Evolutionary conservation across 257 asterid genomes (phyloP).

Genomic region (Parsonsia alboflavescens): DNA sequence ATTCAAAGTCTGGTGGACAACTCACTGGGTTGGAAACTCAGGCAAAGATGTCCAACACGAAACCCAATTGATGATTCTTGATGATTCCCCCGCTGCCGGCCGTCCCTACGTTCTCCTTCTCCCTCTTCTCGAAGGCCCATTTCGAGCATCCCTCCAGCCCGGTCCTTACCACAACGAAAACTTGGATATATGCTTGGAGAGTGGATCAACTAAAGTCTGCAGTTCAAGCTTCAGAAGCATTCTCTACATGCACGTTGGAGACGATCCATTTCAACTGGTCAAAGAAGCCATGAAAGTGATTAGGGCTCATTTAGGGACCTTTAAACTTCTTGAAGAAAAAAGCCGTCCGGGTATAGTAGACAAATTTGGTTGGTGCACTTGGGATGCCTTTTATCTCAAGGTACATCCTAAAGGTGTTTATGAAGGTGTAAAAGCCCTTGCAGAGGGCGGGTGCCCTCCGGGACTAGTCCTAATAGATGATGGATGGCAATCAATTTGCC

Average conservation of each 20-base stretch:
- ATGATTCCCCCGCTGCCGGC: constrained; percentile 12
- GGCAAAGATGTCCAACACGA: constrained; percentile 27
- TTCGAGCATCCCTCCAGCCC: constrained; percentile 20
- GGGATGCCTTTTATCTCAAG: constrained; percentile 25
- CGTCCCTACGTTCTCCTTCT: constrained; percentile 25
- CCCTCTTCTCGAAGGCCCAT: constrained; percentile 20
- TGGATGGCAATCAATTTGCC: constrained; percentile 22
- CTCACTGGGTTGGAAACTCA: constrained; percentile 25
- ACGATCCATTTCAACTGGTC: constrained; percentile 18
- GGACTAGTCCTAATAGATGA: constrained; percentile 25
- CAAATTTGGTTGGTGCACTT: constrained; percentile 8
- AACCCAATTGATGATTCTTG: constrained; percentile 25
- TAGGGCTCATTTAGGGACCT: constrained; percentile 22
- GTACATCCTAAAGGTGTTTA: constrained; percentile 19
- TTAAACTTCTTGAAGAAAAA: constrained; percentile 25
- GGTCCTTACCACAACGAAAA: constrained; percentile 4
- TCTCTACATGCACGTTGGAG: constrained; percentile 21
- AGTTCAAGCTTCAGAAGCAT: background rate
- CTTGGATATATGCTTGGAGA: constrained; percentile 20
- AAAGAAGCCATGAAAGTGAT: constrained; percentile 18
- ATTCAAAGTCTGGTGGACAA: constrained; percentile 37
- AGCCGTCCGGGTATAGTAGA: constrained; percentile 19
- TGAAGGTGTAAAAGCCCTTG: constrained; percentile 19
- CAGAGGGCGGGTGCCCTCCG: constrained; percentile 24
- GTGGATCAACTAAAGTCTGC: constrained; percentile 22